These are phyloP conservation scores for Tetrahymena malaccensis DNA, from an alignment of 73 alveolate species.

Conservation along the genomic window DNA sequence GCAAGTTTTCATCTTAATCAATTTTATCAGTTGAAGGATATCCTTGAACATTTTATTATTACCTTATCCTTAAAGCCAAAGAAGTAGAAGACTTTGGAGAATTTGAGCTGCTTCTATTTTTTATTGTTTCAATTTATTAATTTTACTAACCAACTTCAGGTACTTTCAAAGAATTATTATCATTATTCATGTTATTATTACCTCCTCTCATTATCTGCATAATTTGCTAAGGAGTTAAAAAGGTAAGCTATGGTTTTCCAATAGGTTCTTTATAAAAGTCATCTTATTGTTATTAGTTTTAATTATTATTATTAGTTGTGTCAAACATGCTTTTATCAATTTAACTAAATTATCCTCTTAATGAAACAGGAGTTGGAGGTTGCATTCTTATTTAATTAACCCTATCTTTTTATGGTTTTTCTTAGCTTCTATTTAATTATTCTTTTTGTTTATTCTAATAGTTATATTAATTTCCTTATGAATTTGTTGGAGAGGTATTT, in stretches of 20 bases:
- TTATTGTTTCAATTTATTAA: not conserved
- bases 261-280: not conserved
- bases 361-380: not conserved
- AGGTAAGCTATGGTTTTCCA: not conserved
- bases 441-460: not conserved
- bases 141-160: not conserved
- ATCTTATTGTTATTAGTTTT: not conserved
- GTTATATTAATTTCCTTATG: not conserved
- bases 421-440: not conserved
- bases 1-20: not conserved
- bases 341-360: not conserved
- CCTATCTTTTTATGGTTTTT: not conserved
- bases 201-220: not conserved
- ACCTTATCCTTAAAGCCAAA: not conserved
- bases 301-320: not conserved
- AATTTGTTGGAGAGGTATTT: not conserved
- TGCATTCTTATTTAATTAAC: not conserved
- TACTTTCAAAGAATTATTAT: not conserved
- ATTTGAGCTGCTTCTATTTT: not conserved
- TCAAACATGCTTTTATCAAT: not conserved
- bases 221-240: not conserved
- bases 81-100: not conserved
- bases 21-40: not conserved
- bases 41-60: not conserved
- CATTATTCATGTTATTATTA: not conserved